These are phyloP conservation scores for Trichoderma simmonsii DNA, from an alignment of 2,329 filamentous ascomycete genomes.

Conservation along the genomic window DNA sequence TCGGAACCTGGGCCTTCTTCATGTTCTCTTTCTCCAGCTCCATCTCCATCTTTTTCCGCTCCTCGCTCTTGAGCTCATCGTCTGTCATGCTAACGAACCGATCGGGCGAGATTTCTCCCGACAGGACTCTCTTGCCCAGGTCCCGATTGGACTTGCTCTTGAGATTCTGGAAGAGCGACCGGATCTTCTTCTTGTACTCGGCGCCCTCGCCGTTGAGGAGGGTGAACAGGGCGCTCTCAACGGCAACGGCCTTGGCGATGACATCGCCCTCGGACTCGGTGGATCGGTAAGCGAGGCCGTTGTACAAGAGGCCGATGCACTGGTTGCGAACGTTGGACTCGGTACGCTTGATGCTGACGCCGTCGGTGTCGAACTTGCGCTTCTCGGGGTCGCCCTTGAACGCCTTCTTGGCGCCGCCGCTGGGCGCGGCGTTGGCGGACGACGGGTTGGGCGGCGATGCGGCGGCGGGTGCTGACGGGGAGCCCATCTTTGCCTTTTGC, in stretches of 20 bases:
- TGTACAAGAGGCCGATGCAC: slow-evolving; percentile 89
- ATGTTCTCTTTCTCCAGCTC: slow-evolving; percentile 88
- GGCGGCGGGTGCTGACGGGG: slow-evolving; percentile 35
- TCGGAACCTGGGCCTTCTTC: slow-evolving; percentile 93
- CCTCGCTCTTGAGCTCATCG: slow-evolving; percentile 85
- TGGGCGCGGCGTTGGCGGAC: slow-evolving; percentile 39
- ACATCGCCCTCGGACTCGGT: slow-evolving; percentile 69
- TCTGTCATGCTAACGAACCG: slow-evolving; percentile 82
- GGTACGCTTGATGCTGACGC: slow-evolving; percentile 73
- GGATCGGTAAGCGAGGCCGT: slow-evolving; percentile 73
- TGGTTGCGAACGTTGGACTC: slow-evolving; percentile 72
- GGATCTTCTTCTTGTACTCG: slow-evolving; percentile 83
- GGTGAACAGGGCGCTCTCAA: slow-evolving; percentile 75
- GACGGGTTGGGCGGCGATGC: slow-evolving; percentile 55
- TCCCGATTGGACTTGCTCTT: slow-evolving; percentile 85
- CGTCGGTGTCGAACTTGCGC: slow-evolving; percentile 78
- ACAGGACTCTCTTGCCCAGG: slow-evolving; percentile 72
- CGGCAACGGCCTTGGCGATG: slow-evolving; percentile 71
- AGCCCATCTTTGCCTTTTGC: slow-evolving; percentile 40
- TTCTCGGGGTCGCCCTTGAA: slow-evolving; percentile 70
- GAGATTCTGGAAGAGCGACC: slow-evolving; percentile 89
- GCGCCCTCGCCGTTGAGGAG: slow-evolving; percentile 66
- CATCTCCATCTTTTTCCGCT: slow-evolving; percentile 72
- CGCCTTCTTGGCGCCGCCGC: slow-evolving; percentile 43
- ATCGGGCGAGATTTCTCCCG: slow-evolving; percentile 66